A percentile compares a stretch with the other conserved stretches of the same genome.
Evolutionary conservation across 306 rosid species (phyloP).

Genomic region (Vicia sativa): DNA sequence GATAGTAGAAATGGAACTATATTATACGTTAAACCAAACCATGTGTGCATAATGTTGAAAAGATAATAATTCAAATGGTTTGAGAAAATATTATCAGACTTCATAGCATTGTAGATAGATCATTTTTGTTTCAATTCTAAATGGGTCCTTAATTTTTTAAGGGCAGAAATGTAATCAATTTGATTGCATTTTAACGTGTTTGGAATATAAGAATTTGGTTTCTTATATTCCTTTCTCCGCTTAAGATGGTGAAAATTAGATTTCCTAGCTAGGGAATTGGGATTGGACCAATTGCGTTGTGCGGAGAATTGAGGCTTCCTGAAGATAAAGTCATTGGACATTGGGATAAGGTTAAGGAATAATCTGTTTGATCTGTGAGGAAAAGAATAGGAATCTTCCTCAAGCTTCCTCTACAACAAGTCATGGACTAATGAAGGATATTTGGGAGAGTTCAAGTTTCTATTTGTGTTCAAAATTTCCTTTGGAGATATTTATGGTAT

Average conservation of each 20-base stretch:
- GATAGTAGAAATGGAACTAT: slow-evolving; percentile 6
- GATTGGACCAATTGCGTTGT: not conserved
- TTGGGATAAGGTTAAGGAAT: not conserved
- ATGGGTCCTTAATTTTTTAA: slow-evolving; percentile 1
- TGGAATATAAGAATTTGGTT: not conserved
- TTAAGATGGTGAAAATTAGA: not conserved
- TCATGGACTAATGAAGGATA: no score
- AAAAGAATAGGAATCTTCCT: not conserved
- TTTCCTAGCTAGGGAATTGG: slow-evolving; percentile 10
- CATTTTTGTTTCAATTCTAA: slow-evolving; percentile 2
- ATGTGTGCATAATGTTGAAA: not conserved
- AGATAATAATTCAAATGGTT: not conserved
- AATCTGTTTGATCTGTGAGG: not conserved
- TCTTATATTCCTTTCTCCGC: not conserved
- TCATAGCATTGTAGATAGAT: slow-evolving; percentile 16
- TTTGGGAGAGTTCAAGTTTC: no score
- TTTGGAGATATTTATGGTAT: no score
- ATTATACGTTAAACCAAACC: not conserved
- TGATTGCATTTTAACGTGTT: slow-evolving; percentile 10
- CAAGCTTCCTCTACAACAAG: not conserved
- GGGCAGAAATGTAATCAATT: not conserved
- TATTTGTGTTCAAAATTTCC: no score
- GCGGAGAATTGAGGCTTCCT: not conserved
- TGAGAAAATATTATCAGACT: not conserved
- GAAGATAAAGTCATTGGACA: not conserved